Base-by-base conservation (phyloP, 2,329 filamentous ascomycete genomes). In the Fusarium armeniacum region DNA sequence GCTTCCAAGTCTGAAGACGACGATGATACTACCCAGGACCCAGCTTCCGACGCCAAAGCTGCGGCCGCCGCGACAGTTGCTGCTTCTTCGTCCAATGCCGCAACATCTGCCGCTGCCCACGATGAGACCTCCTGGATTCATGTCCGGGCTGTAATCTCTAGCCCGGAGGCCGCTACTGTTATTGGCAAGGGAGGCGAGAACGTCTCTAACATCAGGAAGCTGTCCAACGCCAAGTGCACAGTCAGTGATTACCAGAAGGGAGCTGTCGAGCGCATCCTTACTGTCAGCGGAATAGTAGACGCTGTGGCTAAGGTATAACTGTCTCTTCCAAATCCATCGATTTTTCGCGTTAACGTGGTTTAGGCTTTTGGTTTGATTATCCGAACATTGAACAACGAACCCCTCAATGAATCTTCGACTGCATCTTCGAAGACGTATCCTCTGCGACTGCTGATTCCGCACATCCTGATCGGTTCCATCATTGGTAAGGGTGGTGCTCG, bases 141-240 rank as follows among this genome's bases (percentile, higher is more conserved):
- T 79, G 93, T 99, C 75, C 92, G 96, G 73, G 93, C 96, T 58
- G 94, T 98, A 76, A 99, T 99, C 76, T 97, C 95, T 54, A 99
- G 95, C 81, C 93, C 94, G 46, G 96, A 99, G 82, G 96, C 96
- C 73, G 96, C 96, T 40, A 99, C 96, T 50, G 93, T 98, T 72
- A 99, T 99, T 81, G 96, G 96, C 78, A 99, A 99, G 83, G 95
- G 94, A 69, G 96, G 96, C 78, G 96, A 99, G 85, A 99, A 99
- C 78, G 96, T 99, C 49, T 97, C 94, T 73, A 93, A 97, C 83
- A 98, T 99, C 78, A 90, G 96, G 73, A 93, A 93, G 79, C 87
- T 97, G 83, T 98, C 96, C 54, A 94, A 94, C 75, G 96, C 96
- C 72, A 98, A 98, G 83, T 99, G 96, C 85, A 99, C 96, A 49